These are phyloP conservation scores for Saussurea involucrata DNA, from an alignment of 129 eudicot genomes.

Conservation along the genomic window DNA sequence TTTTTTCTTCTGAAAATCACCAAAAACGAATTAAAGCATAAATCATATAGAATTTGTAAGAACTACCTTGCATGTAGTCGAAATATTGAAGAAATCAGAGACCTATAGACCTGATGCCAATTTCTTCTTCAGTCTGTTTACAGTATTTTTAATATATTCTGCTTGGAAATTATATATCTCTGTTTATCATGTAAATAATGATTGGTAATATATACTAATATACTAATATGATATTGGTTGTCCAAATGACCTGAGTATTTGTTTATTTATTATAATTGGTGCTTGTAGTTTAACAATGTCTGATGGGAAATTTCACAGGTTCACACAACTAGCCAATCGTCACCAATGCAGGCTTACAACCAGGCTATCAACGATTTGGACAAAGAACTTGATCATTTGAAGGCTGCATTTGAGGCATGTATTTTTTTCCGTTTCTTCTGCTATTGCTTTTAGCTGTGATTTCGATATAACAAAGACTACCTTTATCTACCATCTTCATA, in stretches of 20 bases:
- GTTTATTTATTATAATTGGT: neutral
- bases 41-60: neutral
- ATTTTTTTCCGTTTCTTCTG: neutral
- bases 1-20: neutral
- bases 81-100: neutral
- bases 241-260: too few species aligned
- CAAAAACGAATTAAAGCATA: neutral
- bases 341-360: conserved; percentile 81
- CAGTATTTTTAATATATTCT: neutral
- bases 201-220: too few species aligned
- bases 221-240: neutral
- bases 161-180: neutral
- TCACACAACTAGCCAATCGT: conserved; percentile 76
- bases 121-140: neutral
- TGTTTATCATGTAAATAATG: neutral
- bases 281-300: neutral
- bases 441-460: neutral
- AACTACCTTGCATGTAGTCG: neutral
- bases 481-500: neutral
- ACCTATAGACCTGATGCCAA: neutral
- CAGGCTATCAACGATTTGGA: conserved; percentile 80
- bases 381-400: conserved; percentile 71
- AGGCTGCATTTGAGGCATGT: conserved; percentile 63
- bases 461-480: neutral
- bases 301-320: conserved; percentile 31